Percentiles rank a stretch among this genome's conserved stretches.
Conservation (phyloP, 805 yeast species). For the Wickerhamia fluorescens region DNA sequence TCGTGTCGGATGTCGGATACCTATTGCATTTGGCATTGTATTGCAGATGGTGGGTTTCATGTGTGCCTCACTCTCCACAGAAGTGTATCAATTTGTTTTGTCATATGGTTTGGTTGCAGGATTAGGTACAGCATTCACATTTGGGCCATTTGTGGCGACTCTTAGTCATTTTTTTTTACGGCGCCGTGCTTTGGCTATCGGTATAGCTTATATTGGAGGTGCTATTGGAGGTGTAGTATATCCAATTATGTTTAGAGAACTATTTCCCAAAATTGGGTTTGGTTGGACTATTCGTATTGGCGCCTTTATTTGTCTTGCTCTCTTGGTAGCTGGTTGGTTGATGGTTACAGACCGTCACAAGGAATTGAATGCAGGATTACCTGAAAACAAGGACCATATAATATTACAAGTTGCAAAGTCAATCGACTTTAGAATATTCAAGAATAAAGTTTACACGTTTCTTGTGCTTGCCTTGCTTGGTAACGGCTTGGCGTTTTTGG, state of each 20-base stretch:
- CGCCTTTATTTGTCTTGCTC: conserved; percentile 14
- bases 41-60: conserved; percentile 15
- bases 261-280: conserved; percentile 22
- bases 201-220: conserved; percentile 23
- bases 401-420: conserved; percentile 14
- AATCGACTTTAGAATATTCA: conserved; percentile 19
- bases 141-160: conserved; percentile 17
- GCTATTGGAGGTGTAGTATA: conserved; percentile 24
- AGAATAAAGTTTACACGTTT: conserved; percentile 14
- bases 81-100: conserved; percentile 19
- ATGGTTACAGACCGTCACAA: conserved; percentile 15
- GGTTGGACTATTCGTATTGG: conserved; percentile 25
- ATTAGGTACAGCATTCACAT: conserved; percentile 17
- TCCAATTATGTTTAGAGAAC: conserved; percentile 19
- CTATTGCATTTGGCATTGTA: conserved; percentile 13
- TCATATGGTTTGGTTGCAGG: conserved; percentile 20
- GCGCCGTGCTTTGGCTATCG: conserved; percentile 20
- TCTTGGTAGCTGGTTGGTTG: conserved; percentile 10
- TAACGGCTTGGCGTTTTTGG: conserved; percentile 23
- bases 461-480: conserved; percentile 19
- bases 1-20: conserved; percentile 16
- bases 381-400: conserved; percentile 2
- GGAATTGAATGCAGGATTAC: conserved; percentile 5
- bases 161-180: conserved; percentile 21
- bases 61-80: conserved; percentile 12